Base-by-base conservation (phyloP, 768 basidiomycete species). In the Scleroderma bovista region DNA sequence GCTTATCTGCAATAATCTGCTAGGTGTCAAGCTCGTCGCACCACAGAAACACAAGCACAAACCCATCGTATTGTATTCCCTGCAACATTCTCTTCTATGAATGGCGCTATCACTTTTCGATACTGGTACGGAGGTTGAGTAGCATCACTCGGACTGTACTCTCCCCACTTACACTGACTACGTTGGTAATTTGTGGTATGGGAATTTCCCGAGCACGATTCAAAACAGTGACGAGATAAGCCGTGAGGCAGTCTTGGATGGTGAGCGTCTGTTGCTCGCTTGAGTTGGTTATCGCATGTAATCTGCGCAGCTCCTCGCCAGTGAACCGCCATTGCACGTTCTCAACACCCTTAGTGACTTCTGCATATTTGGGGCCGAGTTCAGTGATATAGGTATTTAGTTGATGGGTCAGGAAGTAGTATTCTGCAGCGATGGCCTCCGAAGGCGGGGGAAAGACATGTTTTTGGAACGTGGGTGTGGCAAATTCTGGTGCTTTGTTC, bases 191-290 rank as follows among this genome's bases (percentile, higher is more conserved):
- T 11, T 12, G 48, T 3, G 43, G 48, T 7, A 69, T 55, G 7
- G 53, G 26, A 23, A 17, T 19, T 3, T 37, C 51, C 33, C 32
- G 41, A 39, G 53, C 47, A 9, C 48, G 44, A 32, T 66, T 64
- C 16, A 68, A 44, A 12, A 57, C 45, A 6, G 54, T 39, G 16
- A 63, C 57, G 8, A 68, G 32, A 48, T 60, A 64, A 13, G 66
- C 65, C 2, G 57, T 61, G 38, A 69, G 53, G 50, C 64, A 62
- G 48, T 69, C 67, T 22, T 69, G 68, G 6, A 47, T 44, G 9
- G 65, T 60, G n/a, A 62, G 36, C 40, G n/a, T 46, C 23, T 43
- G 46, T 23, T 40, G 41, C 17, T 11, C 46, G 23, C 29, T 6
- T 2, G 16, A 20, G 26, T 52, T 50, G 33, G 63, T 55, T 4